Conservation (phyloP, 2,329 filamentous ascomycete genomes). For the Xylaria digitata region DNA sequence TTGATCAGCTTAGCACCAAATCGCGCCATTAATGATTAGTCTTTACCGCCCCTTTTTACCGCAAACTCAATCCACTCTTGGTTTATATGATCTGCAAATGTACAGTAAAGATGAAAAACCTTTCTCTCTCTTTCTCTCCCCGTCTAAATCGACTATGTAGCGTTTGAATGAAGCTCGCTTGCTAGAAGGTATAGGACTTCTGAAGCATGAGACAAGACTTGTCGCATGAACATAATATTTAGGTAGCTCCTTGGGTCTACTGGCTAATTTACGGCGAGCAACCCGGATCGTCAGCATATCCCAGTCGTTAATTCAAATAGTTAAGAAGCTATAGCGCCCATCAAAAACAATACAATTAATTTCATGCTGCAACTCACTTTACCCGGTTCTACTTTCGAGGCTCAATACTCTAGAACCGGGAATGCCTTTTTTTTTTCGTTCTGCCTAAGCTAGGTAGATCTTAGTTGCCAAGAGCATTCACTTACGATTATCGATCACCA, state of each 20-base stretch:
- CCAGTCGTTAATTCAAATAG: conserved; percentile 19
- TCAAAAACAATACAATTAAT: conserved; percentile 2
- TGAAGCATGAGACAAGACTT: too few species aligned
- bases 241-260: too few species aligned
- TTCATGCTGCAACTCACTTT: conserved; percentile 16
- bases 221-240: too few species aligned
- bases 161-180: too few species aligned
- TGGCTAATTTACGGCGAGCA: conserved; percentile 16
- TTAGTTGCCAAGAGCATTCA: conserved; percentile 15
- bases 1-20: background rate
- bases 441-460: conserved; percentile 2
- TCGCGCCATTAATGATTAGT: background rate
- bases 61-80: background rate
- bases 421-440: conserved; percentile 1
- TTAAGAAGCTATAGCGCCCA: conserved; percentile 6
- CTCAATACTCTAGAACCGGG: conserved; percentile 11
- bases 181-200: too few species aligned
- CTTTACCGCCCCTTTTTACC: background rate
- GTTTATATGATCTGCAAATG: too few species aligned
- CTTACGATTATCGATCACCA: conserved; percentile 9
- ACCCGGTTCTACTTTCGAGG: conserved; percentile 23
- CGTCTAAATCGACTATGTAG: too few species aligned
- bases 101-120: too few species aligned
- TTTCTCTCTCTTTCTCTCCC: too few species aligned
- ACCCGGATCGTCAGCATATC: conserved; percentile 23